Evolutionary conservation across 768 basidiomycete genomes (phyloP), one percentile per base, ranked within the genome.

Genomic region (Cystobasidium onofrii): DNA sequence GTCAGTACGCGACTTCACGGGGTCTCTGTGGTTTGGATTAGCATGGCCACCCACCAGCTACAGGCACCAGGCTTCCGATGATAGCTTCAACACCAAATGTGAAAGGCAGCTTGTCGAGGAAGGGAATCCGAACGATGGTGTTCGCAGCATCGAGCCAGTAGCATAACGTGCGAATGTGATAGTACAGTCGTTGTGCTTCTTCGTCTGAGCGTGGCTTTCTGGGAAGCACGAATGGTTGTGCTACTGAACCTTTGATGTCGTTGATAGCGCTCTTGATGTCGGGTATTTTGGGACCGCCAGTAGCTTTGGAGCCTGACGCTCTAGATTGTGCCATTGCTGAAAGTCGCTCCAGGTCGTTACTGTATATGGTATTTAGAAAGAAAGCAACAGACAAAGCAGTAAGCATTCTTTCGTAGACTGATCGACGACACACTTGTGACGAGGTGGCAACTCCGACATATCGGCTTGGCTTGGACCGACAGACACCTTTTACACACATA

Each of bases 141-240:
- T 34, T 34, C 1, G 69, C 69, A 27, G 69, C 69, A 44, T 71
- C 69, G 10, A 71, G 69, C 69, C 69, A 71, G 69, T 55, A 71
- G 41, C 69, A 71, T 20, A 71, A n/a, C 25, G 69, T 71, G 2
- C 69, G 54, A 25, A 71, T 71, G 55, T 71, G 69, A 44, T 41
- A 71, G 34, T 71, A 71, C 18, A 71, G 69, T 55, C 69, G 33
- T 36, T 71, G 52, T 10, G 69, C 69, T 41, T 71, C 52, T 29
- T n/a, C 52, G 31, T 71, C 69, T 25, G 33, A 54, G 18, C 39
- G 50, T 34, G 69, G 69, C 55, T 60, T 36, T 20, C 69, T 29
- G 10, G 69, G 69, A 4, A 71, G 39, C 18, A 52, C 69, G 39
- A 71, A 71, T 36, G 69, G 69, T 44, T 71, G 69, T 27, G 69